These are phyloP conservation scores for Penicillium goetzii DNA, from an alignment of 495 filamentous ascomycete genomes.

Conservation along the genomic window DNA sequence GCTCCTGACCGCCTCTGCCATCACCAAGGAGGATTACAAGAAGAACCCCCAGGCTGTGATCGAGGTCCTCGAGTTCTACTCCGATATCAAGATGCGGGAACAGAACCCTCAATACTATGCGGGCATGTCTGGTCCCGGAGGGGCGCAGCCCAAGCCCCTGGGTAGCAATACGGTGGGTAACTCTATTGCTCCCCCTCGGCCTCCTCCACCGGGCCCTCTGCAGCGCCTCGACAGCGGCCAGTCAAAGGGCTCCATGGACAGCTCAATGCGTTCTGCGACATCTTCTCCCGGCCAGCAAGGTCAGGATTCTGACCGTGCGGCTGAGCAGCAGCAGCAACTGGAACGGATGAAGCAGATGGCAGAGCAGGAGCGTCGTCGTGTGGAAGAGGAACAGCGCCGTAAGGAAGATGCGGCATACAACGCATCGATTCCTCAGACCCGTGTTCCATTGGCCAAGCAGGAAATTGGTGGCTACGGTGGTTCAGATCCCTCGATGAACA, in stretches of 20 bases:
- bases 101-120: slow-evolving; percentile 79
- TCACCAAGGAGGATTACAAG: slow-evolving; percentile 96
- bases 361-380: slow-evolving; percentile 52
- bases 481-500: slow-evolving; percentile 50
- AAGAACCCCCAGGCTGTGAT: slow-evolving; percentile 98
- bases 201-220: slow-evolving; percentile 58
- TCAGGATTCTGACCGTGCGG: slow-evolving; percentile 41
- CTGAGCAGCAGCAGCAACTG: slow-evolving; percentile 47
- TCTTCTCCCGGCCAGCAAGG: slow-evolving; percentile 44
- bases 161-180: slow-evolving; percentile 54
- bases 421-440: slow-evolving; percentile 77
- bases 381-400: slow-evolving; percentile 57
- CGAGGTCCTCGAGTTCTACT: slow-evolving; percentile 96
- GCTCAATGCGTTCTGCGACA: slow-evolving; percentile 40
- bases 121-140: slow-evolving; percentile 60
- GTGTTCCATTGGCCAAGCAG: slow-evolving; percentile 80
- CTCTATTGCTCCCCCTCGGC: slow-evolving; percentile 79
- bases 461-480: slow-evolving; percentile 74
- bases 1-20: slow-evolving; percentile 89
- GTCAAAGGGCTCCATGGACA: slow-evolving; percentile 33
- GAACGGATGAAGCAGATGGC: slow-evolving; percentile 56
- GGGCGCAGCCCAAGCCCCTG: slow-evolving; percentile 50
- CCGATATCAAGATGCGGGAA: slow-evolving; percentile 85
- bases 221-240: slow-evolving; percentile 49
- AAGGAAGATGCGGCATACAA: slow-evolving; percentile 85